Evolutionary conservation across 2,329 filamentous ascomycete species (phyloP).

Genomic region (Pseudocercospora pini-densiflorae): DNA sequence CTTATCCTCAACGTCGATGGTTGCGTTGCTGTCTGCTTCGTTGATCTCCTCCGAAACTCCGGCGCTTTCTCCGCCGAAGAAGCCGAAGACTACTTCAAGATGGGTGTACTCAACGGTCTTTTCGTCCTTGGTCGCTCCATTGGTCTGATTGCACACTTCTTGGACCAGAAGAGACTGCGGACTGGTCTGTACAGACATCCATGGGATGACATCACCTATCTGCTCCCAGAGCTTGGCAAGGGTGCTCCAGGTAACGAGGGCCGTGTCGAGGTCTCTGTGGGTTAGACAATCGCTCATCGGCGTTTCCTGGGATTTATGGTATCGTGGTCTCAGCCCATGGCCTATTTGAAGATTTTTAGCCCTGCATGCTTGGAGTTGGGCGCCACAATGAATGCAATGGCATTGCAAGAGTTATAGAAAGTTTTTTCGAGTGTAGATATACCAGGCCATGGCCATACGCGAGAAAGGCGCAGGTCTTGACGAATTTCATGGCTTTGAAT

Average conservation of each 20-base stretch:
- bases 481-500: neutral
- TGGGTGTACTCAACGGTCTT: conserved; percentile 99
- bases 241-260: conserved; percentile 76
- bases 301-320: neutral
- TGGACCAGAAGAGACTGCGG: conserved; percentile 99
- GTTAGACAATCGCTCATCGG: neutral
- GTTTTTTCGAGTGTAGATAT: conserved; percentile 1
- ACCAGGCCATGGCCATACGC: neutral
- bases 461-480: conserved; percentile 1
- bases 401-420: conserved; percentile 4
- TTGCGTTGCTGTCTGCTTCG: conserved; percentile 97
- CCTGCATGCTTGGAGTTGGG: conserved; percentile 6
- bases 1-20: conserved; percentile 99
- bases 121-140: conserved; percentile 98
- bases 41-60: conserved; percentile 96
- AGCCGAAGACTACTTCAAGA: conserved; percentile 97
- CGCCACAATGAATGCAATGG: neutral
- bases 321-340: conserved; percentile 3
- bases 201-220: conserved; percentile 98
- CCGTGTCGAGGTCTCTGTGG: conserved; percentile 74
- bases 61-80: conserved; percentile 96
- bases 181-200: conserved; percentile 97
- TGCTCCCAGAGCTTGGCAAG: conserved; percentile 78
- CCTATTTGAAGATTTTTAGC: neutral
- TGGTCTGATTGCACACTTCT: conserved; percentile 98